Evolutionary conservation across 169 alveolate species (phyloP), one percentile per base, ranked within the genome.

Genomic region (Amoebophrya sp.): DNA sequence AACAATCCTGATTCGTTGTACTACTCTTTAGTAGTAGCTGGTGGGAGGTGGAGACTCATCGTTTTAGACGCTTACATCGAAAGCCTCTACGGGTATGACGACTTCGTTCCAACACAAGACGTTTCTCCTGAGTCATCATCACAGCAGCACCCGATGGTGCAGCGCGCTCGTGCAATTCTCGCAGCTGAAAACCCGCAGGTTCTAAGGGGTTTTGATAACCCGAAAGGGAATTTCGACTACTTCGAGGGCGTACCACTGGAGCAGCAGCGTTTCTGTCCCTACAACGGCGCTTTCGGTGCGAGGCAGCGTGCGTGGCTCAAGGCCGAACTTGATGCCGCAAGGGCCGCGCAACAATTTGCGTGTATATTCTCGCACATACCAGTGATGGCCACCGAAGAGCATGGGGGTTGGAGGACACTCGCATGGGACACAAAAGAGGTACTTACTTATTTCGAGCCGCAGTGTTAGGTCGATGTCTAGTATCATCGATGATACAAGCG

Each of bases 251-350:
- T 65, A 1, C 83, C 83, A 0, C 33, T 65, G 83, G 83, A 65
- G 26, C 18, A 65, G 83, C 83, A 65, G 83, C 83, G 83, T 6
- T 65, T 65, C 26, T 65, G 83, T 36, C 83, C 26, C 39, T 65
- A 65, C 83, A 65, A 65, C 33, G 83, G 83, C 36, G 83, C 83
- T 29, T 65, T 6, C n/a, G 83, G 83, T 29, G 83, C 83, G n/a
- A 26, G 2, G 83, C 83, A 65, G 83, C 83, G 2, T 6, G 33
- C 18, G 33, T 65, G 83, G 83, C 83, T 65, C 39, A 0, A 6
- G 83, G 83, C 12, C 10, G 83, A 65, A 65, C n/a, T 65, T 29
- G 83, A 10, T 0, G 26, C 2, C 3, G 83, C 83, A 36, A 65
- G 33, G 83, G 36, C 18, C 18, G n/a, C 18, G 2, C 36, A 26